Evolutionary conservation across 1,139 yeast genomes (phyloP), one percentile per base, ranked within the genome.

Genomic region (Geotrichum histeridarum): DNA sequence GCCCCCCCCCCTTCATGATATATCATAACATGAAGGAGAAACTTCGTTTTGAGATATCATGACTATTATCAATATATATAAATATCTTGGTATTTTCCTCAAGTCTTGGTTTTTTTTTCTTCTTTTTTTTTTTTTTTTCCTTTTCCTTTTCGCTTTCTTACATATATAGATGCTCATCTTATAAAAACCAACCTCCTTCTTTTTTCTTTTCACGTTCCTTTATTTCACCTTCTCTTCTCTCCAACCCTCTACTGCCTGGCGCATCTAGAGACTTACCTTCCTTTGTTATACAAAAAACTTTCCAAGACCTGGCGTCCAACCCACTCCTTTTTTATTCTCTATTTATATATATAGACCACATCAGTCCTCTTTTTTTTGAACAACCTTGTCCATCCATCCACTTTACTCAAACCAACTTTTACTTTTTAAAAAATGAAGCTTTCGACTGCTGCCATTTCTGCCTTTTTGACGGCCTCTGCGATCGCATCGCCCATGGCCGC

Each of bases 371-470:
- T 11, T 33, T n/a, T 33, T n/a, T n/a, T n/a, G n/a, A 2, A 37
- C 14, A 37, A 37, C 9, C 17, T 37, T 7, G 15, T 37, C 17
- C 17, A n/a, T n/a, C 15, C 14, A 12, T 3, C 17, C 15, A 37
- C 39, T 11, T n/a, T 17, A 12, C 15, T 5, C 39, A 11, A 8
- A 42, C 33, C 14, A n/a, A 27, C 7, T 12, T 27, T n/a, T n/a
- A n/a, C n/a, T n/a, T n/a, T n/a, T n/a, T n/a, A 38, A 6, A 35
- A 17, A 42, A 53, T 53, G 55, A 53, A 48, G 31, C 48, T 48
- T 35, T 48, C 52, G 17, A 7, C 46, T 31, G 27, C 42, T 22
- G 14, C 42, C 17, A 12, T 38, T 18, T 30, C 53, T 15, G 12
- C 15, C 53, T 45, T 49, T 27, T 36, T 50, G 32, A 30, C 53